phyloP scores from a whole-genome alignment of 1,284 basidiomycete genomes.

The Cystobasidium pallidum region DNA sequence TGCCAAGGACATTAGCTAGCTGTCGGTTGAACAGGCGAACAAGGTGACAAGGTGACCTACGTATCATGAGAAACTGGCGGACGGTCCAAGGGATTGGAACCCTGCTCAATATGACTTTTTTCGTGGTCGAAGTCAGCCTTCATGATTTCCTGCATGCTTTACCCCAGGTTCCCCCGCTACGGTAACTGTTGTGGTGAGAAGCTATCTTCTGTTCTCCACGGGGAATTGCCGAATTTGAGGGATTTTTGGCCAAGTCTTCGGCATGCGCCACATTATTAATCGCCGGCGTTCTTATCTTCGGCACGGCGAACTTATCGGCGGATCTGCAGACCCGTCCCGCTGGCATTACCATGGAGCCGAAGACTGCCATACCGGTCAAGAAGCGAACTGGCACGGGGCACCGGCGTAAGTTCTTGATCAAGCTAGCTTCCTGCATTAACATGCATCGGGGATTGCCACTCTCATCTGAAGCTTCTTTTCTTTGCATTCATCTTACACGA shows the following conservation, averaged over 20 bases:
- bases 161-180: neutral
- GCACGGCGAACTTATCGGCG: neutral
- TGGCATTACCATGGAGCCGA: neutral
- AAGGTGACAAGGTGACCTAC: neutral
- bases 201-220: neutral
- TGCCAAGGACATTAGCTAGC: neutral
- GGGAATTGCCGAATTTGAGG: neutral
- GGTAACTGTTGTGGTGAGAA: neutral
- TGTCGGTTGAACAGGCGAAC: neutral
- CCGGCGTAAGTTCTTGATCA: neutral
- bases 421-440: neutral
- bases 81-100: neutral
- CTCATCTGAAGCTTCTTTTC: neutral
- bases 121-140: slow-evolving; percentile 3
- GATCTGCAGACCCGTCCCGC: too few species aligned
- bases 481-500: neutral
- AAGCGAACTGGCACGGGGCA: neutral
- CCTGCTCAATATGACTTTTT: neutral
- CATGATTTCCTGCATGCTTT: neutral
- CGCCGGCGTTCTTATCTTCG: neutral
- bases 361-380: neutral
- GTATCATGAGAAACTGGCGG: neutral
- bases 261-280: neutral
- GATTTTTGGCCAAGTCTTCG: neutral
- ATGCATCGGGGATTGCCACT: neutral